These are phyloP conservation scores for Mrakia gelida DNA, from an alignment of 768 basidiomycete genomes.

Conservation along the genomic window DNA sequence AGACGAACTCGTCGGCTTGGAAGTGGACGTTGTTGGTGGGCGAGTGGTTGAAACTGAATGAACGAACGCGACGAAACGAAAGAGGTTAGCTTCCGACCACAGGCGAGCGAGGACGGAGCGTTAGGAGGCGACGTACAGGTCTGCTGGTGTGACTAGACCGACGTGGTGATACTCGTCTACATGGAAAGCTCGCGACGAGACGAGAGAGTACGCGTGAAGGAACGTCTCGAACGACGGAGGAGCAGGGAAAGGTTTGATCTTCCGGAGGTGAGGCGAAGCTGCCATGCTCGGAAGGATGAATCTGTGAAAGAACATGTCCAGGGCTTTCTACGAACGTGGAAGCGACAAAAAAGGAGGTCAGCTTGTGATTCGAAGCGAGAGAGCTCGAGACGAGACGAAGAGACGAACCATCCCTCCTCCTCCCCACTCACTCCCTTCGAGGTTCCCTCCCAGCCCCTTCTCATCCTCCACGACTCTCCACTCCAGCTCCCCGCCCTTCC, in stretches of 20 bases:
- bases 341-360: neutral
- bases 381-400: slow-evolving; percentile 16
- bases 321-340: slow-evolving; percentile 21
- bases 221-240: slow-evolving; percentile 46
- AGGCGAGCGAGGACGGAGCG: slow-evolving; percentile 35
- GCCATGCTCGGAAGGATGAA: neutral
- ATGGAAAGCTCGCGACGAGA: slow-evolving; percentile 76
- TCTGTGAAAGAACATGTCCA: slow-evolving; percentile 17
- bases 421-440: slow-evolving; percentile 20
- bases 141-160: slow-evolving; percentile 79
- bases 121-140: slow-evolving; percentile 55
- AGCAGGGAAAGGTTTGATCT: slow-evolving; percentile 29
- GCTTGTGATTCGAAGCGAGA: neutral
- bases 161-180: slow-evolving; percentile 76
- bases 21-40: slow-evolving; percentile 64
- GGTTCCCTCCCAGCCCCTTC: neutral
- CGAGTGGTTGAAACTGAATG: slow-evolving; percentile 64
- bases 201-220: slow-evolving; percentile 58
- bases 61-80: neutral
- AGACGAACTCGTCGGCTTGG: slow-evolving; percentile 71
- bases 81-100: neutral
- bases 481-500: slow-evolving; percentile 40
- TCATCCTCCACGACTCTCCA: slow-evolving; percentile 20
- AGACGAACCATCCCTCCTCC: slow-evolving; percentile 6
- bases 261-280: slow-evolving; percentile 27